Percentiles rank a stretch among this genome's conserved stretches.
phyloP scores from a whole-genome alignment of 2,329 filamentous ascomycete species.

The Nigrospora sphaerica region DNA sequence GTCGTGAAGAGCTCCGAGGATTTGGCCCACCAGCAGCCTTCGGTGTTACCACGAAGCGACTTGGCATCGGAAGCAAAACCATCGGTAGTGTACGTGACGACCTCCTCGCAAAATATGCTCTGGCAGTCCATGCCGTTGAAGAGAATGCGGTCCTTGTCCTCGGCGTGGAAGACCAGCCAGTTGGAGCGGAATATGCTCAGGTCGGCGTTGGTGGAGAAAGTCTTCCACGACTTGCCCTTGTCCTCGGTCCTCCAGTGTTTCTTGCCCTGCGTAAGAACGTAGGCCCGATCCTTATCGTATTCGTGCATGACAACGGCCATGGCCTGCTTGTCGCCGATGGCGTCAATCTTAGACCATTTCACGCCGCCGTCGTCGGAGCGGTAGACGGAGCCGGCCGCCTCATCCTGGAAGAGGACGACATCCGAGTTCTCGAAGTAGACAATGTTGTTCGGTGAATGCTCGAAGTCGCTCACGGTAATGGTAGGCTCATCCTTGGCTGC shows the following conservation, averaged over 20 bases:
- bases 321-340: conserved; percentile 56
- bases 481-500: conserved; percentile 57
- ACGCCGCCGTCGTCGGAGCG: conserved; percentile 76
- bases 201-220: conserved; percentile 58
- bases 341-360: conserved; percentile 62
- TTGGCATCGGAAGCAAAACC: conserved; percentile 68
- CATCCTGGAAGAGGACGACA: conserved; percentile 68
- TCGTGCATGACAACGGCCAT: conserved; percentile 67
- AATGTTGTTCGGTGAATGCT: conserved; percentile 59
- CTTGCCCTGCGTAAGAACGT: conserved; percentile 62
- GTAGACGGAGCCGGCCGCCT: conserved; percentile 57
- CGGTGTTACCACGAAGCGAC: conserved; percentile 58
- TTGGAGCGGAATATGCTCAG: conserved; percentile 45
- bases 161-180: conserved; percentile 72
- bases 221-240: conserved; percentile 71
- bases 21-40: conserved; percentile 84
- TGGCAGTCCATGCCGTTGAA: conserved; percentile 70
- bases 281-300: conserved; percentile 71
- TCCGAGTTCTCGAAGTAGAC: conserved; percentile 92
- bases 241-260: conserved; percentile 81
- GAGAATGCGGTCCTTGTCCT: conserved; percentile 76
- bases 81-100: conserved; percentile 71
- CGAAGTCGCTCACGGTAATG: conserved; percentile 59
- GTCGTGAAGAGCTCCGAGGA: conserved; percentile 66
- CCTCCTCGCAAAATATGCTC: conserved; percentile 55